phyloP scores from a whole-genome alignment of 192 early-diverging fungal genomes.

The Backusella sp. region DNA sequence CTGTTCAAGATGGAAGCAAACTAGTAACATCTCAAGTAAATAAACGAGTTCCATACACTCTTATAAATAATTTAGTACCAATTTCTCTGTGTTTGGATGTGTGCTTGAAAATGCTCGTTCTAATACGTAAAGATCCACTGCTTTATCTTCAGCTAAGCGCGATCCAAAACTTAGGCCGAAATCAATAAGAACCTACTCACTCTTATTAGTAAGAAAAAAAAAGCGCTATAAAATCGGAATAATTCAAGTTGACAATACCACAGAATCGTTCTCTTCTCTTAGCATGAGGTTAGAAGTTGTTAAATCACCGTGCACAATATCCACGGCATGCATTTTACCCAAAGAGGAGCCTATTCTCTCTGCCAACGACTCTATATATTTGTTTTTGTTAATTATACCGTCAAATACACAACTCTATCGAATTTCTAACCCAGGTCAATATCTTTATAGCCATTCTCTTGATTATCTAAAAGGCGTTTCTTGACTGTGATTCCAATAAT shows the following conservation, averaged over 20 bases:
- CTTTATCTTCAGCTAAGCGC: slow-evolving; percentile 88
- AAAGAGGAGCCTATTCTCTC: slow-evolving; percentile 62
- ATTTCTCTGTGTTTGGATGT: slow-evolving; percentile 78
- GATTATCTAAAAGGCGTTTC: slow-evolving; percentile 54
- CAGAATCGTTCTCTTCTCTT: slow-evolving; percentile 42
- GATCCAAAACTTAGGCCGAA: slow-evolving; percentile 94
- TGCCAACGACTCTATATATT: slow-evolving; percentile 38
- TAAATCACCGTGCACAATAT: slow-evolving; percentile 95
- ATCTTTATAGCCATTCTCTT: slow-evolving; percentile 14
- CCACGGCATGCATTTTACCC: slow-evolving; percentile 77
- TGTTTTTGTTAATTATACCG: not conserved
- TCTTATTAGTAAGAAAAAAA: not conserved
- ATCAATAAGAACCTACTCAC: slow-evolving; percentile 76
- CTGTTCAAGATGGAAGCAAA: slow-evolving; percentile 71
- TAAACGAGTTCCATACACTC: not conserved
- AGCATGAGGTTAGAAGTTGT: slow-evolving; percentile 95
- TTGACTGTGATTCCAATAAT: slow-evolving; percentile 78
- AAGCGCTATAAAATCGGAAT: not conserved
- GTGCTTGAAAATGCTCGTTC: slow-evolving; percentile 91
- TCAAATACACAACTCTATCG: not conserved
- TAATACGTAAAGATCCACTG: slow-evolving; percentile 98
- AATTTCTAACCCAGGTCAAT: slow-evolving; percentile 14
- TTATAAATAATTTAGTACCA: slow-evolving; percentile 50
- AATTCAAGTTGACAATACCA: slow-evolving; percentile 39
- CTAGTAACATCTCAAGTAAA: slow-evolving; percentile 38